Base-by-base conservation (phyloP, 768 basidiomycete species). In the Russula sp. region DNA sequence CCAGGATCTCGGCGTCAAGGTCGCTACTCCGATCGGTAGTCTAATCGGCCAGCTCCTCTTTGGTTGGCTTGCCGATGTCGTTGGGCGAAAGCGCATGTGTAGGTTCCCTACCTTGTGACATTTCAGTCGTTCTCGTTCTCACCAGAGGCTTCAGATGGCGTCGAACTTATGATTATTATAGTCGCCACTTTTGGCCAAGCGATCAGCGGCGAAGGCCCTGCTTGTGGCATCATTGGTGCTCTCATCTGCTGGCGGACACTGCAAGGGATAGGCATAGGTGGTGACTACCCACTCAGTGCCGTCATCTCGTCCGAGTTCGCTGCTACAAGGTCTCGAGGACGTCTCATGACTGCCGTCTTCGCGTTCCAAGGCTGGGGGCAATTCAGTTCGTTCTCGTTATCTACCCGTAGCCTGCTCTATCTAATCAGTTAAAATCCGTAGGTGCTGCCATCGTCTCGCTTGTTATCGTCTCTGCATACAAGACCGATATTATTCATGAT, bases 241-340 rank as follows among this genome's bases (percentile, higher is more conserved):
- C 76, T 95, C 56, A 78, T 94, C 61, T 81, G 88, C 52, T 95
- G 93, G 92, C 84, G 93, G 11, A 89, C 90, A 75, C 82, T 85
- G 1, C 84, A 84, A 81, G 90, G 90, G 0, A 72, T 93, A 2
- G 92, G 93, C 6, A 89, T 94, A 18, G 93, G 92, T 5, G 93
- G 93, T 18, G 93, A 95, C 68, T 94, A 95, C 70, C 93, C 93
- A 7, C 72, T 94, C 0, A 84, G 81, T 55, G 88, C 93, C 18
- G 86, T 92, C 68, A 94, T 95, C 68, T 85, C 92, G 3, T 92
- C 89, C 36, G 93, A 96, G 70, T 96, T 94, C 67, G 87, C 93
- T 1, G 79, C 89, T 0, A 87, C 85, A 18, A 81, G 81, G 46
- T 83, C 78, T 50, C 83, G 93, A 66, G 93, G 93, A 49, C 80